A percentile compares a stretch with the other conserved stretches of the same genome.
These are phyloP conservation scores for Amauroascus verrucosus DNA, from an alignment of 2,329 filamentous ascomycete genomes.

Conservation along the genomic window DNA sequence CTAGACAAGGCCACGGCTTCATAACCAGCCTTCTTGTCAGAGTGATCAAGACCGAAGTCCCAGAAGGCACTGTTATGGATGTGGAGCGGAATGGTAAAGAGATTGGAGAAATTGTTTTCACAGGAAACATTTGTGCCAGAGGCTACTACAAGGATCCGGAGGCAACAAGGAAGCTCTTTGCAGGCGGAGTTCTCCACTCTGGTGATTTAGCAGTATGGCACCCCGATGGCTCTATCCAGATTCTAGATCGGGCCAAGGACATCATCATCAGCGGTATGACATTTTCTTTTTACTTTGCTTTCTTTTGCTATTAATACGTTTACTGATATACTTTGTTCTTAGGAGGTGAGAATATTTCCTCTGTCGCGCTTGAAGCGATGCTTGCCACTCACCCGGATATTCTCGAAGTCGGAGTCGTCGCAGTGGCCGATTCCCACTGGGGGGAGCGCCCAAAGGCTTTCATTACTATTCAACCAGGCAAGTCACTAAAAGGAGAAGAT, in stretches of 20 bases:
- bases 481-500: conserved; percentile 50
- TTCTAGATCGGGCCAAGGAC: conserved; percentile 88
- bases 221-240: conserved; percentile 79
- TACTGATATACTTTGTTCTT: background rate
- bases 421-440: conserved; percentile 81
- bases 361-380: conserved; percentile 82
- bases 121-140: conserved; percentile 82
- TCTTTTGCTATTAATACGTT: background rate
- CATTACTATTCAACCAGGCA: conserved; percentile 66
- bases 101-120: conserved; percentile 75
- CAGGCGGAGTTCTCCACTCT: conserved; percentile 74
- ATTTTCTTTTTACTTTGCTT: background rate
- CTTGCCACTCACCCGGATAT: conserved; percentile 79
- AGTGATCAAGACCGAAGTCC: conserved; percentile 68
- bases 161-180: conserved; percentile 78
- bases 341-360: conserved; percentile 96
- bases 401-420: conserved; percentile 83
- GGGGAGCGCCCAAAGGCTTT: conserved; percentile 94
- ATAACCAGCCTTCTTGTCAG: conserved; percentile 70
- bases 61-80: conserved; percentile 55
- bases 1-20: conserved; percentile 86
- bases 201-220: conserved; percentile 93
- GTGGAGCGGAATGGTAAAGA: conserved; percentile 61
- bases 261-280: conserved; percentile 88
- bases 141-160: conserved; percentile 86